Conservation (phyloP, 1,284 basidiomycete genomes). For the Sanghuangporus weigelae region DNA sequence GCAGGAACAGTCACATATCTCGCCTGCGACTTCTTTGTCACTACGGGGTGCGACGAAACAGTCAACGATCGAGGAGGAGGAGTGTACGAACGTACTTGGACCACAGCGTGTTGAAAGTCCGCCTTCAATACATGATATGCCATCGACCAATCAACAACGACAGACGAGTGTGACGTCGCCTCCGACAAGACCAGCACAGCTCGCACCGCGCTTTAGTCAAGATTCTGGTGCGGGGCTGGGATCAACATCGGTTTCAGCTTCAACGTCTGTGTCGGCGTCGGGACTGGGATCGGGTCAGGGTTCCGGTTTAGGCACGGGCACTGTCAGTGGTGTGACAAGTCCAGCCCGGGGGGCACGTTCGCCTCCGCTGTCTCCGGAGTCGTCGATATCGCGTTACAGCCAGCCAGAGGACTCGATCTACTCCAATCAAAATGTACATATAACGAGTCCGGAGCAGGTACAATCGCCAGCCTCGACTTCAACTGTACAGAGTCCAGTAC, state of each 20-base stretch:
- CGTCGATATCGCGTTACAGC: slow-evolving; percentile 17
- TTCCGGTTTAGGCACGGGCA: neutral
- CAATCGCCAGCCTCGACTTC: slow-evolving; percentile 18
- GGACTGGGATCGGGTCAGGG: neutral
- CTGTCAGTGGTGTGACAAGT: neutral
- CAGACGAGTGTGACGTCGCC: slow-evolving; percentile 1
- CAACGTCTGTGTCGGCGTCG: neutral
- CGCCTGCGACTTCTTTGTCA: neutral
- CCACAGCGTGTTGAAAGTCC: slow-evolving; percentile 5
- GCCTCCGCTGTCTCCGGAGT: slow-evolving; percentile 6
- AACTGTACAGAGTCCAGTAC: slow-evolving; percentile 15
- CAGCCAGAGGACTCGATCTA: slow-evolving; percentile 20
- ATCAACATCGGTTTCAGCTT: neutral
- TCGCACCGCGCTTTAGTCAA: slow-evolving; percentile 1
- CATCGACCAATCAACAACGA: neutral
- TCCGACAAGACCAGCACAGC: neutral
- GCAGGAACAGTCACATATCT: slow-evolving; percentile 6
- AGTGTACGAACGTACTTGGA: neutral
- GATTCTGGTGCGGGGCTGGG: neutral
- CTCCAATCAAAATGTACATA: neutral
- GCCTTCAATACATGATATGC: slow-evolving; percentile 1
- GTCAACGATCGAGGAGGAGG: slow-evolving; percentile 11
- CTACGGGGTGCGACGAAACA: neutral
- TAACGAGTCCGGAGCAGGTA: slow-evolving; percentile 17
- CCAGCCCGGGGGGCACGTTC: slow-evolving; percentile 3